Base-by-base conservation (phyloP, 352 stramenopile species). In the Pythium monospermum region DNA sequence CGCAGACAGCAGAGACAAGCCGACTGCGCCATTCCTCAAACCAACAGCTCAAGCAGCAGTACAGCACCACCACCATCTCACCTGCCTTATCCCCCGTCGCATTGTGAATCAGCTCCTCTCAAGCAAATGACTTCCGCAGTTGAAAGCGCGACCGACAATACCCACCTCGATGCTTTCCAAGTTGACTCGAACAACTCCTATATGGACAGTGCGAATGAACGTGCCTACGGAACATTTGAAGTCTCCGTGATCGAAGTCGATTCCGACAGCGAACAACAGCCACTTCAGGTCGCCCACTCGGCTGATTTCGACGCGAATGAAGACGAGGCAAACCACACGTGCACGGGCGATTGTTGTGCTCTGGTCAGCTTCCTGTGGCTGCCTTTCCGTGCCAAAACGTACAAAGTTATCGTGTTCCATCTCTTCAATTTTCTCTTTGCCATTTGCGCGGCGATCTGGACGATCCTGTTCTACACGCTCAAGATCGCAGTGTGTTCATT, bases 191-290 rank as follows among this genome's bases (percentile, higher is more conserved):
- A 13, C 13, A 35, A 13, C 30, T 35, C 30, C 7, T 13, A 35
- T 8, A 13, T 66, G n/a, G 62, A 58, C 39, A 70, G 59, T 36
- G 38, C 65, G 13, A 63, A 57, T 22, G 73, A 85, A 23, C 66
- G 67, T 49, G 69, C 67, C 43, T 87, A 87, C 46, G 76, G 76
- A 38, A 87, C 76, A 19, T 87, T 87, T 37, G 73, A 87, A 30
- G 76, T 85, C 39, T 83, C 76, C 2, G 47, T 81, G 28, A 79
- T 87, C 55, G 76, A 84, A 6, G 49, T 76, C 26, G 76, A 84
- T 22, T 66, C 69, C 2, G 71, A 82, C 25, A 59, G 39, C 35
- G 57, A 65, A 28, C 39, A 54, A 25, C 30, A 33, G 49, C 35
- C 43, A 22, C 42, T 51, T 43, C 25, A 56, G 31, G 35, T 38